Evolutionary conservation across 2,329 filamentous ascomycete species (phyloP).

Genomic region (Fusarium foetens): DNA sequence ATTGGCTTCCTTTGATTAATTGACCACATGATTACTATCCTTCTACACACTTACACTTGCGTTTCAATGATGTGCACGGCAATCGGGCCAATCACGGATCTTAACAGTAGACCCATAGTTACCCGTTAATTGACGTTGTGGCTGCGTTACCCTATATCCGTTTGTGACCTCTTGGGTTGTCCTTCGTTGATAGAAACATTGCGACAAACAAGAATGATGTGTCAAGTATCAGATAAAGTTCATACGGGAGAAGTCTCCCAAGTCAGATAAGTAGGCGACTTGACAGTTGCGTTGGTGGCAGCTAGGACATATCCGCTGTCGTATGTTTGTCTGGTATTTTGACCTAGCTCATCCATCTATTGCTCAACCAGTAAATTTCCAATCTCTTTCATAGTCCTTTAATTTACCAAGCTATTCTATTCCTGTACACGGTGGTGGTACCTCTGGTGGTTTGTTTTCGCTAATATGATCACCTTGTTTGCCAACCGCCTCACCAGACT

Average conservation of each 20-base stretch:
- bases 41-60: not conserved
- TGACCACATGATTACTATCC: not conserved
- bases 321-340: fast-evolving
- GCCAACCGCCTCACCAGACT: fast-evolving
- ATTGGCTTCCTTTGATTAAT: not conserved
- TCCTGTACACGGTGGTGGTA: fast-evolving
- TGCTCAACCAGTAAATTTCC: too few species aligned
- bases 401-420: fast-evolving
- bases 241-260: fast-evolving
- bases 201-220: not conserved
- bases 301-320: fast-evolving
- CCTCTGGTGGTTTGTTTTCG: not conserved
- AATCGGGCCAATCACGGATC: not conserved
- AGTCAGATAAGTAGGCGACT: not conserved
- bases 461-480: too few species aligned
- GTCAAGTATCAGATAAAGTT: too few species aligned
- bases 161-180: not conserved
- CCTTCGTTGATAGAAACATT: not conserved
- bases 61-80: not conserved
- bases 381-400: not conserved
- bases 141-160: not conserved
- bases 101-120: not conserved
- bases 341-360: not conserved
- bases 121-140: not conserved
- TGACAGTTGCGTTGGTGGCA: not conserved